Evolutionary conservation across 352 stramenopile genomes (phyloP).

Genomic region (Lagenidium sp.): DNA sequence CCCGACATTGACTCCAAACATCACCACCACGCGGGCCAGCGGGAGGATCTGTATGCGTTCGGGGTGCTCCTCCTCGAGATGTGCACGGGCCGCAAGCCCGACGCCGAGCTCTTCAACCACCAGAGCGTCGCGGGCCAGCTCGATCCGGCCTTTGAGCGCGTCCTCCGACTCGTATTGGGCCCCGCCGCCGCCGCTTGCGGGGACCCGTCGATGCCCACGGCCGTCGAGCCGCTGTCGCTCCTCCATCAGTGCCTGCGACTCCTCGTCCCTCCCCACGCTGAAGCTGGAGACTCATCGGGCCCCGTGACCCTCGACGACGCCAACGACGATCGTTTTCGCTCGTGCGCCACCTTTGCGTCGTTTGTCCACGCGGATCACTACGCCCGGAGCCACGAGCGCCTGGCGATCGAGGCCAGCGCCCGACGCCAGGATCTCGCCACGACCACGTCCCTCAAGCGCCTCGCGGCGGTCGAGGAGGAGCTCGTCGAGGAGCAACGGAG

Average conservation of each 20-base stretch:
- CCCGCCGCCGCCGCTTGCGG: too few relatives aligned
- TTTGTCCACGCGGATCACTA: slow-evolving; percentile 53
- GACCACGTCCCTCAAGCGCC: slow-evolving; percentile 35
- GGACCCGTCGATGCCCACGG: background rate
- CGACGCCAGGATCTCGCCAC: slow-evolving; percentile 15
- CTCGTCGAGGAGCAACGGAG: slow-evolving; percentile 62
- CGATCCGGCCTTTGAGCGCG: slow-evolving; percentile 27
- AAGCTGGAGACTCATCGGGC: too few relatives aligned
- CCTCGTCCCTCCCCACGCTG: too few relatives aligned
- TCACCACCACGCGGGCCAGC: background rate
- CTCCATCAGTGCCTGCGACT: slow-evolving; percentile 1
- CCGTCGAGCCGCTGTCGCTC: too few relatives aligned
- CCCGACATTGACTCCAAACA: too few relatives aligned
- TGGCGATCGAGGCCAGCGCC: slow-evolving; percentile 2
- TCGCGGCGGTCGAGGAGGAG: slow-evolving; percentile 50
- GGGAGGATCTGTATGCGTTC: slow-evolving; percentile 53
- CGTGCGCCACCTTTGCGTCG: slow-evolving; percentile 18
- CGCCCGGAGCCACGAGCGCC: slow-evolving; percentile 14
- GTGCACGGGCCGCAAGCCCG: slow-evolving; percentile 45
- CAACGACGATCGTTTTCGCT: slow-evolving; percentile 5
- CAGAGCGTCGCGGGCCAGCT: slow-evolving; percentile 32
- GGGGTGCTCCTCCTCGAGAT: slow-evolving; percentile 65
- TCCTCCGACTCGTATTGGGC: slow-evolving; percentile 19
- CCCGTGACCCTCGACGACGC: slow-evolving; percentile 14
- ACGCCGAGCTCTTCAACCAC: slow-evolving; percentile 36